A percentile compares a stretch with the other conserved stretches of the same genome.
Evolutionary conservation across 208 protist genomes (phyloP).

Genomic region (Acanthamoeba triangularis): DNA sequence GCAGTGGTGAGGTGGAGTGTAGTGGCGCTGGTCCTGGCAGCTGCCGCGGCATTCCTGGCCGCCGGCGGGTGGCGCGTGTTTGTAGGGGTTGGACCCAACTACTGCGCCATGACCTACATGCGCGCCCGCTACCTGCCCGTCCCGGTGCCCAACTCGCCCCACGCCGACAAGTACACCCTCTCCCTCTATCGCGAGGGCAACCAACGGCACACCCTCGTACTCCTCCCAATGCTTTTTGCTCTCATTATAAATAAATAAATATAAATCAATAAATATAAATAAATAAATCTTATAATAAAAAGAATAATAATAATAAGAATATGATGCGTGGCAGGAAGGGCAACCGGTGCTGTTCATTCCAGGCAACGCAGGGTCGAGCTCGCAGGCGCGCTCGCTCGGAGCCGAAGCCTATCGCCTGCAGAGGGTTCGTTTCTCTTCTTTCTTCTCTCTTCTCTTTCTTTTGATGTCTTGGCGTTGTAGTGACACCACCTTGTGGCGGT

Average conservation of each 20-base stretch:
- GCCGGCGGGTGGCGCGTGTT: constrained; percentile 31
- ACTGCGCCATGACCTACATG: constrained; percentile 76
- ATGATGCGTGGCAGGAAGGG: not conserved
- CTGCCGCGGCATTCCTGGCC: constrained; percentile 5
- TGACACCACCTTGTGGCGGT: too few species aligned
- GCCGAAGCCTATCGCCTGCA: not conserved
- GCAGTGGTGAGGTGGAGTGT: not conserved
- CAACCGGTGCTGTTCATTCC: constrained; percentile 75
- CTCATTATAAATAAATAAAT: not conserved
- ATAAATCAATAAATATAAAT: not conserved
- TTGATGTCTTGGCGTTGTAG: too few species aligned
- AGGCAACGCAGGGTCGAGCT: constrained; percentile 38
- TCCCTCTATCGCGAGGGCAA: constrained; percentile 4
- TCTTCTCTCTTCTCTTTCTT: constrained; percentile 52
- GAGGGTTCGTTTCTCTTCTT: not conserved
- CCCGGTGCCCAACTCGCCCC: not conserved
- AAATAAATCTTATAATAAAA: not conserved
- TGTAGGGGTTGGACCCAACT: constrained; percentile 1
- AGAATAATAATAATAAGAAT: not conserved
- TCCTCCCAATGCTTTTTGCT: not conserved
- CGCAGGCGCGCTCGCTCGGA: constrained; percentile 64
- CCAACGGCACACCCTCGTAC: not conserved
- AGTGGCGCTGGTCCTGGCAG: not conserved
- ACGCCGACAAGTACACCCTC: constrained; percentile 9
- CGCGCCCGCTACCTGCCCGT: constrained; percentile 3